Conservation (phyloP, 2,329 filamentous ascomycete species). For the Colletotrichum kahawae region DNA sequence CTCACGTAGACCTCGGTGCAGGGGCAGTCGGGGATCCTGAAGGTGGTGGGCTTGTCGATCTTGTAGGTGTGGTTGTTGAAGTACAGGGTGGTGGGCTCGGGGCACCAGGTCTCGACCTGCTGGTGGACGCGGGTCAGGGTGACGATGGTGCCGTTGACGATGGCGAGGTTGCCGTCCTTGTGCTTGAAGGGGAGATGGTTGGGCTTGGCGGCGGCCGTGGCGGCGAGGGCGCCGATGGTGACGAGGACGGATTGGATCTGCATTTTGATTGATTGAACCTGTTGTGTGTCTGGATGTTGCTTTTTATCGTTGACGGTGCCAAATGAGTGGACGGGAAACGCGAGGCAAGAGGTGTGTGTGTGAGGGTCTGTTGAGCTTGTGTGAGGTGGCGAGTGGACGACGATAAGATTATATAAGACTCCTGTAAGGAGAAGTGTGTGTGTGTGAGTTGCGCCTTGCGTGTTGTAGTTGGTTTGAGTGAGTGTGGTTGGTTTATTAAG, state of each 20-base stretch:
- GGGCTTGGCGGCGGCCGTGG: neutral
- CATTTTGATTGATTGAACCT: slow-evolving; percentile 26
- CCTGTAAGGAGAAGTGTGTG: neutral
- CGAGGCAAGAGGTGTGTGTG: slow-evolving; percentile 8
- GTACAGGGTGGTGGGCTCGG: slow-evolving; percentile 45
- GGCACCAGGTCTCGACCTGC: slow-evolving; percentile 45
- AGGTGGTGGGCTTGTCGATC: slow-evolving; percentile 56
- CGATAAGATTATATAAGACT: no score
- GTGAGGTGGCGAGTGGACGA: neutral
- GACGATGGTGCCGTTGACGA: slow-evolving; percentile 29
- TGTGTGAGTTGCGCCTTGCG: slow-evolving; percentile 1
- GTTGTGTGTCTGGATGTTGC: slow-evolving; percentile 2
- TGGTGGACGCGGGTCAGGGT: slow-evolving; percentile 42
- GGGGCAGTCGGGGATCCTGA: slow-evolving; percentile 61
- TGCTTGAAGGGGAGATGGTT: neutral
- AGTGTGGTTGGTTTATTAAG: neutral
- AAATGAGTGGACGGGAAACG: neutral
- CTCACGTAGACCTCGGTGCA: slow-evolving; percentile 42
- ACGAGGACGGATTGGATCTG: slow-evolving; percentile 31
- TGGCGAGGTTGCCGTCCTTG: neutral
- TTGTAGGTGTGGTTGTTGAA: slow-evolving; percentile 52
- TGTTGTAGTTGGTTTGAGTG: neutral
- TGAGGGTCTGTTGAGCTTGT: slow-evolving; percentile 5
- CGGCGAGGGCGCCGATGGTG: slow-evolving; percentile 25
- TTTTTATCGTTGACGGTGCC: neutral